Conservation (phyloP, 129 eudicot genomes). For the Pittosporum tobira region DNA sequence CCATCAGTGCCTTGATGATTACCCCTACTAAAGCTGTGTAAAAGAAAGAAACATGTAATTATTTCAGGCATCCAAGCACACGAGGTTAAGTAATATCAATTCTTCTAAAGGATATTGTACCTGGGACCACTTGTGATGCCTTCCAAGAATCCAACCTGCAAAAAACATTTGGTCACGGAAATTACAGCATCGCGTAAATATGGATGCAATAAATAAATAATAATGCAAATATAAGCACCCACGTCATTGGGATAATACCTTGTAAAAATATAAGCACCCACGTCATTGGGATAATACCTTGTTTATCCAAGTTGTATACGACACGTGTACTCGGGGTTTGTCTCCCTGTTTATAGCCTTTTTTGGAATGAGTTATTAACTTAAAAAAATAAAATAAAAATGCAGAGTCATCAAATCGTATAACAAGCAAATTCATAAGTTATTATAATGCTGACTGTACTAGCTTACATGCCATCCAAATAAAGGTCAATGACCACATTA, state of each 20-base stretch:
- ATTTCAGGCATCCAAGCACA: neutral
- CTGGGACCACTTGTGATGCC: conserved; percentile 92
- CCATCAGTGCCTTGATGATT: conserved; percentile 64
- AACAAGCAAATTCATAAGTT: too few relatives aligned
- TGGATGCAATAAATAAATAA: neutral
- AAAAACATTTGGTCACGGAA: conserved; percentile 3
- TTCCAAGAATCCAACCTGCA: conserved; percentile 96
- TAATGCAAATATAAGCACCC: neutral
- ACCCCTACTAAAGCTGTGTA: conserved; percentile 75
- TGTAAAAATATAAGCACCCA: too few relatives aligned
- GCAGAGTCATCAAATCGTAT: too few relatives aligned
- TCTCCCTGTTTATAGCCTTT: too few relatives aligned
- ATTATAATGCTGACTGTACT: neutral
- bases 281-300: too few relatives aligned
- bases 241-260: neutral
- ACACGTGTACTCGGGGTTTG: too few relatives aligned
- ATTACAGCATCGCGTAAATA: neutral
- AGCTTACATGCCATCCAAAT: neutral
- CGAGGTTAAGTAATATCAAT: neutral
- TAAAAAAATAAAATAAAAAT: too few relatives aligned
- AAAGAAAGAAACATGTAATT: neutral
- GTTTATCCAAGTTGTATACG: too few relatives aligned
- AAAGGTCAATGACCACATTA: neutral
- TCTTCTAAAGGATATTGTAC: conserved; percentile 21
- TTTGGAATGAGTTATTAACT: too few relatives aligned